Evolutionary conservation across 441 rosid genomes (phyloP), one percentile per base, ranked within the genome.

Genomic region (Jatropha podagrica): DNA sequence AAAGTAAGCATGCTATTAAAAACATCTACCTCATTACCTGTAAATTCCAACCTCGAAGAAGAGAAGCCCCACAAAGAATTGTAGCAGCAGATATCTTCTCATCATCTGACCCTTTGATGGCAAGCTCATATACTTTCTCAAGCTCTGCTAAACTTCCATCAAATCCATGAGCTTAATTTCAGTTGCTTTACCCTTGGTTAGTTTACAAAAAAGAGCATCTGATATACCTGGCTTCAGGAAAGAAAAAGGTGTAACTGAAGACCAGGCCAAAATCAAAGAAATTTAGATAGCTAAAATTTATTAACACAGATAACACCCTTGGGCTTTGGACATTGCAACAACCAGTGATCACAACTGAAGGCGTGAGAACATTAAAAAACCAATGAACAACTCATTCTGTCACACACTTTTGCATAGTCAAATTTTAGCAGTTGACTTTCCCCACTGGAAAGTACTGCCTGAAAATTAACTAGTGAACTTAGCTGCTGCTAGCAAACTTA

Each of bases 91-190:
- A 91, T 74, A 96, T 88, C 95, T 91, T 94, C 86, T 96, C 98
- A 78, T 96, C 98, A 78, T 92, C 93, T 48, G 92, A 88, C 81
- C 99, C 98, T 72, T 79, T 88, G 84, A 89, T 79, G 61, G 98
- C 98, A 86, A 96, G 81, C 89, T 92, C 99, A 83, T 89, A 90
- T 80, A 92, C 81, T 83, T 91, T 96, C 95, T 96, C 95, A 14
- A 96, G 83, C 89, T 96, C 99, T 88, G 93, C 92, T 90, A 96
- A 92, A 90, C 99, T 94, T 92, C 94, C 97, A 96, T 89, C 90
- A 96, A 87, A 91, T 82, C 87, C 93, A 96, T 84, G 87, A 90
- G 87, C 88, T 83, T 81, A 88, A 84, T 81, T 85, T 95, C 92
- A 96, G 97, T 94, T 90, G 85, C 83, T 86, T 89, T 88, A 88